Evolutionary conservation across 768 basidiomycete species (phyloP), one percentile per base, ranked within the genome.

Genomic region (Tulasnella sp.): DNA sequence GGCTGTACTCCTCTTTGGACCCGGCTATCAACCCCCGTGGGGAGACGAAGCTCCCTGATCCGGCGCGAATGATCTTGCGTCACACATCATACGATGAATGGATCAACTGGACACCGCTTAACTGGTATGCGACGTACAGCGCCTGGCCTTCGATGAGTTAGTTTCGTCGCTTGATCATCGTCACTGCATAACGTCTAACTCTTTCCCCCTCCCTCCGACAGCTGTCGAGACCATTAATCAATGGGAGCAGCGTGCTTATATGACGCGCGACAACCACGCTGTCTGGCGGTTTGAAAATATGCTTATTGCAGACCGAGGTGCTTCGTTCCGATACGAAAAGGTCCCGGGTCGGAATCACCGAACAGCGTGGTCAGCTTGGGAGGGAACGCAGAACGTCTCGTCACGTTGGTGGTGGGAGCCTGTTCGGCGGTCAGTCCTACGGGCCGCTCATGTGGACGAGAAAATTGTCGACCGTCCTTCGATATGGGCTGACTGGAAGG

Each of bases 261-360:
- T 95, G 83, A 87, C 88, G 31, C 88, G 91, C 77, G 24, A 77
- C 82, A 24, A 89, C 89, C 80, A 90, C 95, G 83, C 87, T 88
- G 93, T 96, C 0, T 95, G 92, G 84, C 83, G 96, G 24, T 86
- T 95, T 77, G 92, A 94, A 82, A 91, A 94, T 16, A 87, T 94
- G 18, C 90, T 97, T 44, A 86, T 98, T 46, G 92, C 91, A 0
- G 95, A 97, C 83, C 87, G 92, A 72, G 89, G 90, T n/a, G 93
- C 93, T 0, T 92, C 94, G 0, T 86, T 85, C 75, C 86, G 87
- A 11, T 48, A 46, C 28, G 37, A 81, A 42, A 44, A 81, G 16
- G 75, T 69, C 20, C 72, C 69, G 24, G 73, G 80, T 34, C 50
- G 81, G 48, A 81, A 60, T 24, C 46, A 81, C 37, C 46, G 44